Conservation (phyloP, 306 rosid genomes). For the Castanea crenata region DNA sequence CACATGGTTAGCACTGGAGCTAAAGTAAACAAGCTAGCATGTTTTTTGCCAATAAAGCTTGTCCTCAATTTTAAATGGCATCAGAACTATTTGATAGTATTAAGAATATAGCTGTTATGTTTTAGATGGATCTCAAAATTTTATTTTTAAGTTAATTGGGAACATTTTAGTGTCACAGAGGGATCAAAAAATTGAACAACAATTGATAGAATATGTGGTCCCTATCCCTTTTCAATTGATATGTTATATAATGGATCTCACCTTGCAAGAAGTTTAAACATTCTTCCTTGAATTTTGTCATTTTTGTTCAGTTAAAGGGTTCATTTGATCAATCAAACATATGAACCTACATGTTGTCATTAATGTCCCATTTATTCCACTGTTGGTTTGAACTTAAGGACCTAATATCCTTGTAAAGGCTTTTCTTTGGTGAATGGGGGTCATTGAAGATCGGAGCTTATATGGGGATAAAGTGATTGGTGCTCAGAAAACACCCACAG, state of each 20-base stretch:
- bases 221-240: background rate
- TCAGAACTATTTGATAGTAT: background rate
- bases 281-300: background rate
- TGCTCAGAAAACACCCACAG: background rate
- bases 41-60: background rate
- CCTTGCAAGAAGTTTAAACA: background rate
- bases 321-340: background rate
- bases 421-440: background rate
- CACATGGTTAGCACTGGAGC: background rate
- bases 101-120: background rate
- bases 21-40: background rate
- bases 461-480: background rate
- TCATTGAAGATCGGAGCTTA: background rate
- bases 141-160: constrained; percentile 5
- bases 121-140: constrained; percentile 4
- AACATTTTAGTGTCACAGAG: background rate
- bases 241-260: background rate
- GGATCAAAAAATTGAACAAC: background rate
- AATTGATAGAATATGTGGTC: background rate
- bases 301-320: background rate
- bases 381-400: background rate
- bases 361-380: background rate
- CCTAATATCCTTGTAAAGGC: background rate
- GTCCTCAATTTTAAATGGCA: background rate
- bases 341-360: background rate